Conservation (phyloP, 2,329 filamentous ascomycete species). For the Nigrospora osmanthi region DNA sequence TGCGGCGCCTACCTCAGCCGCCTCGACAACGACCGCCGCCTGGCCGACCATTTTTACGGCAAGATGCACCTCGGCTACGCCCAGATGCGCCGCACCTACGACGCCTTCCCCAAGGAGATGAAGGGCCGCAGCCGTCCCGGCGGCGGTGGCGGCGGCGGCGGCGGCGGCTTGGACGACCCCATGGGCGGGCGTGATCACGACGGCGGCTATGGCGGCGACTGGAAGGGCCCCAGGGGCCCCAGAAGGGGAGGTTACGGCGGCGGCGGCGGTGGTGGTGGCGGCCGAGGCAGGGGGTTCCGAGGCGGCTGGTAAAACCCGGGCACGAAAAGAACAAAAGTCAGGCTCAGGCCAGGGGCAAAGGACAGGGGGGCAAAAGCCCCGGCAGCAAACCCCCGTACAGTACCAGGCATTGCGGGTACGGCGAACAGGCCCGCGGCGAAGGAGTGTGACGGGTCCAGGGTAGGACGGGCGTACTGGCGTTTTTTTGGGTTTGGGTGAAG, state of each 20-base stretch:
- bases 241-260: conserved; percentile 48
- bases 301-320: conserved; percentile 31
- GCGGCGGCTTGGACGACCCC: conserved; percentile 38
- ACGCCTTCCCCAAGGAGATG: conserved; percentile 79
- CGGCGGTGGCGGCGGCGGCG: conserved; percentile 39
- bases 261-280: conserved; percentile 34
- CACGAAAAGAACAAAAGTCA: too few species aligned
- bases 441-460: too few species aligned
- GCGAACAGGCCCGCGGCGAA: too few species aligned
- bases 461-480: too few species aligned
- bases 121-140: conserved; percentile 59
- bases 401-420: too few species aligned
- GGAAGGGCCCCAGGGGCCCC: conserved; percentile 38
- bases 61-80: conserved; percentile 99
- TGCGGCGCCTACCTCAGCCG: conserved; percentile 91
- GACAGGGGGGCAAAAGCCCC: too few species aligned
- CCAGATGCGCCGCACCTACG: conserved; percentile 92
- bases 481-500: too few species aligned
- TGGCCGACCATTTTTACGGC: conserved; percentile 97
- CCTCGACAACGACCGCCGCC: conserved; percentile 84
- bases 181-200: conserved; percentile 35
- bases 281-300: conserved; percentile 31
- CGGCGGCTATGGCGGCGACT: conserved; percentile 36
- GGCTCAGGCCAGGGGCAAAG: too few species aligned
- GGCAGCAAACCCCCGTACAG: too few species aligned